Evolutionary conservation across 1,139 yeast species (phyloP), one percentile per base, ranked within the genome.

Genomic region (Magnusiomyces magnusii): DNA sequence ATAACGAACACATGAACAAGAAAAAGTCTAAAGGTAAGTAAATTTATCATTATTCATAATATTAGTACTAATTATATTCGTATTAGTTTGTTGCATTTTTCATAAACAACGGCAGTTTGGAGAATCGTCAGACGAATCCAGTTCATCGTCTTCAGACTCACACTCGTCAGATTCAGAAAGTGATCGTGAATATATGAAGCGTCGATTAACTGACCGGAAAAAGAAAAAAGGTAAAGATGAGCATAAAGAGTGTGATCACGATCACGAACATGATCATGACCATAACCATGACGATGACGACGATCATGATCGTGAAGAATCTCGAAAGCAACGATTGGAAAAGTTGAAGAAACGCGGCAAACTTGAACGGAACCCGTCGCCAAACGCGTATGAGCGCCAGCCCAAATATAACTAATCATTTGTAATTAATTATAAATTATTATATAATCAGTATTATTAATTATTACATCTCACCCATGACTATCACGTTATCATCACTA

Each of bases 1-100:
- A 92, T 72, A 92, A 92, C 69, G 99, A 92, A 72, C 76, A 87
- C 69, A 78, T 93, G 87, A 81, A 86, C 68, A 87, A 82, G 75
- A 92, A 92, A 75, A 91, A 90, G 71, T 82, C 96, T 23, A 93
- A 92, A 39, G 23, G 54, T 51, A 36, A 23, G 54, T 51, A 19
- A 3, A 72, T 86, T 7, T n/a, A n/a, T n/a, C n/a, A n/a, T n/a
- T n/a, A 31, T 31, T 7, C 7, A 9, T 76, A 73, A 61, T 58
- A 75, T 71, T 47, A 52, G 17, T 56, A n/a, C 7, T 31, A 9
- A 17, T 21, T 10, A 27, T 23, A 50, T 7, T 17, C 7, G 19
- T 17, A 15, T 7, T 31, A 73, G 77, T 92, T n/a, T 93, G 99
- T 70, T 92, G 99, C 66, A 92, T 93, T 25, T 93, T 86, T 75